Evolutionary conservation across 306 rosid genomes (phyloP).

Genomic region (Corylus americana): DNA sequence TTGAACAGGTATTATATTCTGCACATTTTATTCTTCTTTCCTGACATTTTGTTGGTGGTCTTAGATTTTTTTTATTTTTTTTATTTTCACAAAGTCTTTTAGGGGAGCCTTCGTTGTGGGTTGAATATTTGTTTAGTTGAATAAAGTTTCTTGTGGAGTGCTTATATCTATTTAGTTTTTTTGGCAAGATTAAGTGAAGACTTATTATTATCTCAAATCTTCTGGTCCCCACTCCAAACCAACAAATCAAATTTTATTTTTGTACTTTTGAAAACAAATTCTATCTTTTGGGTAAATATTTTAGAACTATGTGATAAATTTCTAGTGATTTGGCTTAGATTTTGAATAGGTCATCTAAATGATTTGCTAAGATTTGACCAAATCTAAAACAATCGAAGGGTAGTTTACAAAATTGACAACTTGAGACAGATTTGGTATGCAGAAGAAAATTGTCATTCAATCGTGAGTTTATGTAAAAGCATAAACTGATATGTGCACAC

Average conservation of each 20-base stretch:
- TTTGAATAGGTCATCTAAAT: not conserved
- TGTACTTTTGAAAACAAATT: not conserved
- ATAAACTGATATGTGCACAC: not conserved
- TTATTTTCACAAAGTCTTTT: conserved; percentile 9
- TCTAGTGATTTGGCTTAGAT: not conserved
- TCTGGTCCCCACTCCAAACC: not conserved
- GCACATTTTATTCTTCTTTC: conserved; percentile 17
- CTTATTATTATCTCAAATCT: not conserved
- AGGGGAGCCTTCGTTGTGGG: conserved; percentile 6
- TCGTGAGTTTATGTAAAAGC: not conserved
- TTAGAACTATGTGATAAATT: not conserved
- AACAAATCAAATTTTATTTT: not conserved
- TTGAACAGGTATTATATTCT: conserved; percentile 68
- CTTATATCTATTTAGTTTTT: not conserved
- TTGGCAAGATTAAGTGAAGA: not conserved
- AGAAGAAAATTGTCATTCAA: not conserved
- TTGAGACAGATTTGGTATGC: not conserved
- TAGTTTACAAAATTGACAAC: not conserved
- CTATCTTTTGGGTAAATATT: not conserved
- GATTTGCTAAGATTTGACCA: not conserved
- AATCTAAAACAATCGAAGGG: not conserved
- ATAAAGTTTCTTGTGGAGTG: not conserved
- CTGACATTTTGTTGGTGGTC: conserved; percentile 30
- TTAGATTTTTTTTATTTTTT: not conserved
- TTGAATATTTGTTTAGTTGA: not conserved